Evolutionary conservation across 73 alveolate species (phyloP).

Genomic region (Tetrahymena elliotti): DNA sequence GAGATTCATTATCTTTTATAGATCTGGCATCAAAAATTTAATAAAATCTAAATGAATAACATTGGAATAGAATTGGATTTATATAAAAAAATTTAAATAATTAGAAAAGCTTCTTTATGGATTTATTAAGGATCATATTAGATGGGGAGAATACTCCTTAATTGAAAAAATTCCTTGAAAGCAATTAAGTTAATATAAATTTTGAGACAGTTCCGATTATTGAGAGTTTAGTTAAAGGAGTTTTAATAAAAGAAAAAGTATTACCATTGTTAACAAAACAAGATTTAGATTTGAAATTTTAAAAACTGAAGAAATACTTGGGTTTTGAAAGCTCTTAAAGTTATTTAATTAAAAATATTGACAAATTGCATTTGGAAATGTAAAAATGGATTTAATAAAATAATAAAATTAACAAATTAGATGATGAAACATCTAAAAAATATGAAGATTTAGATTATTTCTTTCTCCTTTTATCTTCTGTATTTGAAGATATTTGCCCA

Average conservation of each 20-base stretch:
- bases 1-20: not conserved
- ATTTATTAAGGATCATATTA: not conserved
- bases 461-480: not conserved
- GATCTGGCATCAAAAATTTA: not conserved
- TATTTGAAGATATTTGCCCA: not conserved
- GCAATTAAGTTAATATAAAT: not conserved
- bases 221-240: not conserved
- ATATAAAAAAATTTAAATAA: not conserved
- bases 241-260: not conserved
- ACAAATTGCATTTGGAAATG: not conserved
- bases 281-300: not conserved
- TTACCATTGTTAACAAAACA: not conserved
- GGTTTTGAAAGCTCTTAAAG: not conserved
- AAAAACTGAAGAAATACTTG: not conserved
- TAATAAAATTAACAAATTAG: not conserved
- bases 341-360: not conserved
- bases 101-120: not conserved
- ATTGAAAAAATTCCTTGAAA: not conserved
- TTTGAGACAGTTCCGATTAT: not conserved
- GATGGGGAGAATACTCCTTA: not conserved
- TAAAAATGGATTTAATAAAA: not conserved
- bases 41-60: not conserved
- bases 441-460: not conserved
- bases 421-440: not conserved
- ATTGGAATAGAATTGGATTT: not conserved